Base-by-base conservation (phyloP, 176 grass and related monocot genomes). In the Carex pumila region DNA sequence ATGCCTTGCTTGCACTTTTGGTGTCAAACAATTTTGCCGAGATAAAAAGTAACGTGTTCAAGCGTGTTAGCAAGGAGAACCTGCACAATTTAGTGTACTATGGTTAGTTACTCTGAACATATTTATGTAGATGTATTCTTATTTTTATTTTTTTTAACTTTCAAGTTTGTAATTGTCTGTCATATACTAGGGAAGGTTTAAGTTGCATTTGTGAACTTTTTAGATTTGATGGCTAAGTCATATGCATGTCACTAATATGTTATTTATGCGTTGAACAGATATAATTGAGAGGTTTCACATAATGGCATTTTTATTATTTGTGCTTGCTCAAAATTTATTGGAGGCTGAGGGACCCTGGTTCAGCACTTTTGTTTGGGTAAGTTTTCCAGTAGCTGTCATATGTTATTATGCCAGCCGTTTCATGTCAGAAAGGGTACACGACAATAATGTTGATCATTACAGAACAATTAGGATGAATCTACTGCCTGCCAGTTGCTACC, bases 31-130 rank as follows among this genome's bases (percentile, higher is more conserved):
- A 98, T 91, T 95, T 98, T 87, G 82, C 92, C 9, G 95, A 98
- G 86, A 93, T 98, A 53, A 98, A 98, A 86, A 98, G 95, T 80
- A 98, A 93, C 80, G 95, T 98, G 67, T 98, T 95, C 87, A 98
- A 98, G 90, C 91, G 91, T 70, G 91, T 98, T 86, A 98, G 95
- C 89, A 98, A 98, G 87, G 92, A 98, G 87, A 98, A 98, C 72
- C 89, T 98, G 81, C 95, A 98, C 83, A 95, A 86, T 91, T 87
- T 98, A 81, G 95, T 98, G 32, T 98, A 98, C 57, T 98, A 95
- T 86, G 95, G 95, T 98, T 80, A 90, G 95, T 89, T 53, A 58
- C 84, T 32, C 72, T 56, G 13, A 84, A 61, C 17, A 79, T 87
- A 83, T 64, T 87, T 50, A 43, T 37, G 59, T 65, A 30, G 71